Evolutionary conservation across 163 green algal genomes (phyloP), one percentile per base, ranked within the genome.

Genomic region (Scenedesmus sp.): DNA sequence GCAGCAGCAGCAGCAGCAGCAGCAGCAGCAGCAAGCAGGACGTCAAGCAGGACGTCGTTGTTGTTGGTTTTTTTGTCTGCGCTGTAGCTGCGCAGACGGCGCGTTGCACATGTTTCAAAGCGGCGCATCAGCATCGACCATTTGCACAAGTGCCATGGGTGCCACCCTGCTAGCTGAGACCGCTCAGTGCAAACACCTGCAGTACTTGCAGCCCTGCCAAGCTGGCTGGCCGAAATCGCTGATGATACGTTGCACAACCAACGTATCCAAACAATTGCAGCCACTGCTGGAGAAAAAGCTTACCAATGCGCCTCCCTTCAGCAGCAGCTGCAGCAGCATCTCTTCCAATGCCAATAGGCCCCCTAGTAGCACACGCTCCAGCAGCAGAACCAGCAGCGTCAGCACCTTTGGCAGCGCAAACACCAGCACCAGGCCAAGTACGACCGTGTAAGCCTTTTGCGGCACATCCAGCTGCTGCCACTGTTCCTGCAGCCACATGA

Each of bases 351-450:
- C 86, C 73, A 91, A 37, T 13, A 91, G 42, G 7, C 44, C 78
- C 12, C 51, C 87, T 26, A 91, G 49, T 12, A 91, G 51, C 76
- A 91, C 24, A 18, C 87, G 46, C 78, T 91, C 87, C 30, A 81
- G 9, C 26, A 65, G 9, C 33, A 91, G 78, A 20, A 91, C 24
- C 51, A 81, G 37, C 37, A 91, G 40, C 18, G n/a, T 49, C 3
- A 91, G 51, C 53, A 91, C 37, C 35, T 87, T 76, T 3, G 87
- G 87, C 12, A 86, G 56, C 22, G 59, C 78, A n/a, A 35, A 35
- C 30, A 91, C 7, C 37, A 79, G 24, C 51, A 91, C 26, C 3
- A 80, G 3, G 9, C 76, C 87, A 12, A 70, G 10, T 7, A 82
- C 35, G 7, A 81, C 87, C 22, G 87, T 49, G 59, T 85, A 81